Evolutionary conservation across 345 rosid genomes (phyloP).

Genomic region (Euphorbia lathyris): DNA sequence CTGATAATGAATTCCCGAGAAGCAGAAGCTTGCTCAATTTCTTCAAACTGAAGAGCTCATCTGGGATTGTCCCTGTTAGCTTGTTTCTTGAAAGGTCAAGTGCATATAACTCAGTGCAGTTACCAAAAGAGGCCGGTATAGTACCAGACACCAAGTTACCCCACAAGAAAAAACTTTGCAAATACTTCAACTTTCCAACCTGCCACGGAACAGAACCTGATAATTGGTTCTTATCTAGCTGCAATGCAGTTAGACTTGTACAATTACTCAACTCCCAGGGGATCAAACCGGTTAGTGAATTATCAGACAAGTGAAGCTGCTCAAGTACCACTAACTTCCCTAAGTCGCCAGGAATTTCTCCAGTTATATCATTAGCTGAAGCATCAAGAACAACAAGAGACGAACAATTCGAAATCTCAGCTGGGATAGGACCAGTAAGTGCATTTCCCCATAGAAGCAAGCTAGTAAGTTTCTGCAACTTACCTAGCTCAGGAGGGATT

Average conservation of each 20-base stretch:
- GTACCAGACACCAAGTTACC: constrained; percentile 82
- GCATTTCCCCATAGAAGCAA: constrained; percentile 89
- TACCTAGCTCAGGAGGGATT: constrained; percentile 73
- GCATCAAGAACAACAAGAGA: constrained; percentile 88
- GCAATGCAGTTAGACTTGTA: constrained; percentile 75
- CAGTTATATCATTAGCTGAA: constrained; percentile 76
- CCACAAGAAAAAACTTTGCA: constrained; percentile 94
- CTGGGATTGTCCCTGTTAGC: constrained; percentile 82
- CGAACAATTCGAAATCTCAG: constrained; percentile 83
- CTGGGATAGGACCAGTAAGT: constrained; percentile 70
- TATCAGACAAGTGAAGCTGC: constrained; percentile 96
- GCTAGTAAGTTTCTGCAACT: constrained; percentile 84
- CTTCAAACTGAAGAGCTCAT: constrained; percentile 73
- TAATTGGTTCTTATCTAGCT: constrained; percentile 86
- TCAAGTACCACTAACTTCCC: constrained; percentile 74
- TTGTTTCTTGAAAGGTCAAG: constrained; percentile 90
- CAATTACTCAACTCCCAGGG: constrained; percentile 86
- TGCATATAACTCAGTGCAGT: constrained; percentile 70
- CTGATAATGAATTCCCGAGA: constrained; percentile 81
- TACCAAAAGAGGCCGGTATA: constrained; percentile 77
- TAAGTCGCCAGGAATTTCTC: constrained; percentile 73
- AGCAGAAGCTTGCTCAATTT: constrained; percentile 92
- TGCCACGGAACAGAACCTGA: constrained; percentile 76
- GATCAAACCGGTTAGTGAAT: constrained; percentile 58
- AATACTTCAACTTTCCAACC: constrained; percentile 60